Evolutionary conservation across 1,139 yeast species (phyloP).

Genomic region (Kodamaea suecica): DNA sequence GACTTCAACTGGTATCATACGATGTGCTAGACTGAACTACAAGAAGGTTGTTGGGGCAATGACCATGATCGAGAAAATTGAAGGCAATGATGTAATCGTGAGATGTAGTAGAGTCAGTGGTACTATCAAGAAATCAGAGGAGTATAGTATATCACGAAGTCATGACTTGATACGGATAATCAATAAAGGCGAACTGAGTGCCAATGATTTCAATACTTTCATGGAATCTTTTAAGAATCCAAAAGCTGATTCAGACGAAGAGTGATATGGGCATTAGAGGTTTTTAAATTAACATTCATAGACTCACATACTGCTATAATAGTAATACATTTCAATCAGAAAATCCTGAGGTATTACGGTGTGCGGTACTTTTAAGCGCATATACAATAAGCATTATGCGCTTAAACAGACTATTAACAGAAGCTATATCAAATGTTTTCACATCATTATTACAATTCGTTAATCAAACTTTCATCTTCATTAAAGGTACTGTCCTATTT

Average conservation of each 20-base stretch:
- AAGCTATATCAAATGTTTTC: too few relatives aligned
- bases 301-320: too few relatives aligned
- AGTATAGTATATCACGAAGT: slow-evolving; percentile 52
- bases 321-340: too few relatives aligned
- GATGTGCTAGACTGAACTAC: slow-evolving; percentile 68
- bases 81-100: slow-evolving; percentile 52
- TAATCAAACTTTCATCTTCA: background rate
- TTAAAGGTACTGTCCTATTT: too few relatives aligned
- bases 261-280: too few relatives aligned
- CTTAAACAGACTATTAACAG: too few relatives aligned
- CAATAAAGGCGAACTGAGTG: slow-evolving; percentile 12
- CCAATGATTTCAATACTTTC: slow-evolving; percentile 10
- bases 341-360: too few relatives aligned
- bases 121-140: slow-evolving; percentile 82
- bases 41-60: slow-evolving; percentile 68
- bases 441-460: too few relatives aligned
- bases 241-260: slow-evolving; percentile 4
- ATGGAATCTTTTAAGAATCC: slow-evolving; percentile 11
- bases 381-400: too few relatives aligned
- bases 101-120: slow-evolving; percentile 76
- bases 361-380: too few relatives aligned
- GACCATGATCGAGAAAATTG: slow-evolving; percentile 56
- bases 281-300: too few relatives aligned
- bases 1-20: slow-evolving; percentile 81
- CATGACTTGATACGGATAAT: slow-evolving; percentile 37